Evolutionary conservation across 2,329 filamentous ascomycete genomes (phyloP).

Genomic region (Beauveria rudraprayagi): DNA sequence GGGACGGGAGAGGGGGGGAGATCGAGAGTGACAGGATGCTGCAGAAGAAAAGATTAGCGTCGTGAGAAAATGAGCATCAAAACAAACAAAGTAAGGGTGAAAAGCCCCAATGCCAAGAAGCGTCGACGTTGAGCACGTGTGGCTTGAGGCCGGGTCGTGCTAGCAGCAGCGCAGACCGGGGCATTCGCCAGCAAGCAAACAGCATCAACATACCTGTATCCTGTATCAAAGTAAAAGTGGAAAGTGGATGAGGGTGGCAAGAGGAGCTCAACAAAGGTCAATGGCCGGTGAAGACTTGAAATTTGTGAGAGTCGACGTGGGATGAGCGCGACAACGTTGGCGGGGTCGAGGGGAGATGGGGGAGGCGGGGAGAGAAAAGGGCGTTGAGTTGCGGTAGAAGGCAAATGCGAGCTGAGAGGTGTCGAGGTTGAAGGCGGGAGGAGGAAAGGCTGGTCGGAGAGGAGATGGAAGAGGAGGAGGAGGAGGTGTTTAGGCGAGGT

Average conservation of each 20-base stretch:
- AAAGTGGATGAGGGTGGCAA: neutral
- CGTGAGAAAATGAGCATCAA: neutral
- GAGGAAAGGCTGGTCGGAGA: conserved; percentile 16
- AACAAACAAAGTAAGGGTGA: neutral
- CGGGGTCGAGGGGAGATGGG: conserved; percentile 19
- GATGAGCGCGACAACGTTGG: conserved; percentile 14
- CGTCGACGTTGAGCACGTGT: conserved; percentile 8
- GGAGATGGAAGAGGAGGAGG: conserved; percentile 12
- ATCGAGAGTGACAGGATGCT: neutral
- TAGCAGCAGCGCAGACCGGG: neutral
- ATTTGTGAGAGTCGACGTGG: conserved; percentile 6
- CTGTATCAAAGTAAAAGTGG: neutral
- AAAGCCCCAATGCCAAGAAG: neutral
- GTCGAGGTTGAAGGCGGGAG: conserved; percentile 14
- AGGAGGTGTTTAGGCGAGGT: conserved; percentile 17
- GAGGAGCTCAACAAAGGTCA: conserved; percentile 16
- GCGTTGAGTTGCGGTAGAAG: conserved; percentile 14
- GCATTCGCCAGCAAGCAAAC: conserved; percentile 1
- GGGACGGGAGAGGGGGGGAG: neutral
- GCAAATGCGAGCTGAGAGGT: conserved; percentile 9
- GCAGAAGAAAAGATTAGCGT: neutral
- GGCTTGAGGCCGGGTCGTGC: neutral
- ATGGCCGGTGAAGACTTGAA: conserved; percentile 17
- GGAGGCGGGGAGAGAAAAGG: conserved; percentile 15
- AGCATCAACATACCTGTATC: conserved; percentile 5